phyloP scores from a whole-genome alignment of 2,329 filamentous ascomycete species.

The Ophiosphaerella korrae region DNA sequence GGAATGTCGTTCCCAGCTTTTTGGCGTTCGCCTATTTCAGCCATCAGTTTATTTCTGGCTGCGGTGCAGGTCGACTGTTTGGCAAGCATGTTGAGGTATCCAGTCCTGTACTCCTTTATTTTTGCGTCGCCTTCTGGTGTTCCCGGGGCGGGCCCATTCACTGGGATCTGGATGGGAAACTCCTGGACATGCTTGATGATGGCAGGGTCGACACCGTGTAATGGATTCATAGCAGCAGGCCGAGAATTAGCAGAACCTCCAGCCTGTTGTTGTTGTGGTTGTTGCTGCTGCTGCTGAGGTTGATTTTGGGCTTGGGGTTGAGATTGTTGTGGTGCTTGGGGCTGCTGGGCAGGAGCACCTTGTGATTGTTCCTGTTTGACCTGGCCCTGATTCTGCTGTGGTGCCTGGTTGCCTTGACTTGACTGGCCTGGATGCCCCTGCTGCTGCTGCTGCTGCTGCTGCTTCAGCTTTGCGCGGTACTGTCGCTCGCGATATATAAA shows the following conservation, averaged over 20 bases:
- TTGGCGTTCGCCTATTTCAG: slow-evolving; percentile 39
- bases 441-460: slow-evolving; percentile 21
- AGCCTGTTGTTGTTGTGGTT: slow-evolving; percentile 7
- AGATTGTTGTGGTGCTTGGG: slow-evolving; percentile 17
- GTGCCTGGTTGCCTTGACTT: slow-evolving; percentile 29
- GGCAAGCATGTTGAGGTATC: slow-evolving; percentile 41
- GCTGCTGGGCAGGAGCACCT: slow-evolving; percentile 8
- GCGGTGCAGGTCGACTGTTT: slow-evolving; percentile 37
- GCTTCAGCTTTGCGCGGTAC: slow-evolving; percentile 42
- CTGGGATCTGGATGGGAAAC: slow-evolving; percentile 42
- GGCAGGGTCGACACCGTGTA: slow-evolving; percentile 31
- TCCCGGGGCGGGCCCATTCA: slow-evolving; percentile 30
- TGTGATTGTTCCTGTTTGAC: slow-evolving; percentile 24
- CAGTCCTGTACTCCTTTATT: slow-evolving; percentile 42
- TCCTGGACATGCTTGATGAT: slow-evolving; percentile 46
- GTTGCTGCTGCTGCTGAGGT: slow-evolving; percentile 2
- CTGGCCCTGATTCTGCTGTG: slow-evolving; percentile 38
- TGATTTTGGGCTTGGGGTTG: slow-evolving; percentile 11
- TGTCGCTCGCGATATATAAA: slow-evolving; percentile 56
- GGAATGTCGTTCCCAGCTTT: slow-evolving; percentile 41
- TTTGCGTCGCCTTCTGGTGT: slow-evolving; percentile 45
- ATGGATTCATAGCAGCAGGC: slow-evolving; percentile 8
- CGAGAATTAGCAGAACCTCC: neutral
- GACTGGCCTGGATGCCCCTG: slow-evolving; percentile 25
- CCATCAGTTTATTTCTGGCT: slow-evolving; percentile 31